phyloP scores from a whole-genome alignment of 2,329 filamentous ascomycete species.

The Venturia carpophila region DNA sequence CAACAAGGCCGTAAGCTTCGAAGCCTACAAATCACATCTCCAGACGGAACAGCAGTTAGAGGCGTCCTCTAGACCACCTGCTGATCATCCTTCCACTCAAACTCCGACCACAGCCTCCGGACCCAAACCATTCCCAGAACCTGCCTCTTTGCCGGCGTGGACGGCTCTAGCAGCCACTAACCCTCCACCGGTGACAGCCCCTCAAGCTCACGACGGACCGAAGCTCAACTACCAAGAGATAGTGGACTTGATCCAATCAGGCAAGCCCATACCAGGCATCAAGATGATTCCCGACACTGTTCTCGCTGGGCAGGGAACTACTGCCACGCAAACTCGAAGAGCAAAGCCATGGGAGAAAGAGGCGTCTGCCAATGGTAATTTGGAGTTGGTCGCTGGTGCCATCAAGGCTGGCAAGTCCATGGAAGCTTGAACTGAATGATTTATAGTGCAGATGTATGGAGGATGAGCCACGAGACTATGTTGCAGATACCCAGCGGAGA shows the following conservation, averaged over 20 bases:
- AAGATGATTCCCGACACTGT: slow-evolving; percentile 77
- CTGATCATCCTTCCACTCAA: not conserved
- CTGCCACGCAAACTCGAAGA: slow-evolving; percentile 45
- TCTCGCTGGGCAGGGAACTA: slow-evolving; percentile 58
- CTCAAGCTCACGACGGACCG: slow-evolving; percentile 13
- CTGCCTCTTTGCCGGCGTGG: slow-evolving; percentile 8
- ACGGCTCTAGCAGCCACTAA: slow-evolving; percentile 11
- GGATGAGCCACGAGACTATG: not conserved
- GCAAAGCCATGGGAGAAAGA: slow-evolving; percentile 76
- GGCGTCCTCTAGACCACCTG: not conserved
- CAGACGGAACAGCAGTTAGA: slow-evolving; percentile 31
- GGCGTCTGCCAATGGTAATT: slow-evolving; percentile 20
- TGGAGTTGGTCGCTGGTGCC: not conserved
- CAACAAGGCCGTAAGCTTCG: slow-evolving; percentile 52
- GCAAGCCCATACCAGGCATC: slow-evolving; percentile 79
- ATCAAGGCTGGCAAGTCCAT: slow-evolving; percentile 10
- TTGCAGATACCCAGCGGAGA: slow-evolving; percentile 1
- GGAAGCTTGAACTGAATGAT: slow-evolving; percentile 5
- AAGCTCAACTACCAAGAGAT: slow-evolving; percentile 46
- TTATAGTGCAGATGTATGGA: not conserved
- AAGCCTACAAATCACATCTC: slow-evolving; percentile 60
- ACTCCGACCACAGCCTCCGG: not conserved
- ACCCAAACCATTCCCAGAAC: not conserved
- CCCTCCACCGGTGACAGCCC: slow-evolving; percentile 11
- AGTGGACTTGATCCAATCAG: slow-evolving; percentile 73